Percentiles rank a stretch among this genome's conserved stretches.
Evolutionary conservation across 768 basidiomycete genomes (phyloP).

Genomic region (Agrocybe praecox): DNA sequence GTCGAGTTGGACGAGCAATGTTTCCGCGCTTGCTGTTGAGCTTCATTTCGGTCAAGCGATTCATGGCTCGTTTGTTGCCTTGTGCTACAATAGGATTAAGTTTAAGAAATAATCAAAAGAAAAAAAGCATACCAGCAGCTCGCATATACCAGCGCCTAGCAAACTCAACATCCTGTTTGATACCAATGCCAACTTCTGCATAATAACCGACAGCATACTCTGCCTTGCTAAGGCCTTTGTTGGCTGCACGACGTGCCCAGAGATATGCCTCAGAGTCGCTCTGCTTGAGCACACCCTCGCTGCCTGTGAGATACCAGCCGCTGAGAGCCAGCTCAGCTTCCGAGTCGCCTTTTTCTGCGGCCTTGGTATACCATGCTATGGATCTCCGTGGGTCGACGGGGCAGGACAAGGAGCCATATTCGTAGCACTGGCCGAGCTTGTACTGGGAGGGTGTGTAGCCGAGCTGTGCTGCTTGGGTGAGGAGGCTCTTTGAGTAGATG

Average conservation of each 20-base stretch:
- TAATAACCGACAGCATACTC: constrained; percentile 99
- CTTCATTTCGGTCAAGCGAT: constrained; percentile 93
- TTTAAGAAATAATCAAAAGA: neutral
- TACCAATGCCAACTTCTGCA: constrained; percentile 95
- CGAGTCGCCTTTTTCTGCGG: constrained; percentile 93
- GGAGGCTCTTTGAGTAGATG: constrained; percentile 79
- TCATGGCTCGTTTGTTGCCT: constrained; percentile 98
- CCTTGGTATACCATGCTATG: constrained; percentile 99
- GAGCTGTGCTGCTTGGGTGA: constrained; percentile 88
- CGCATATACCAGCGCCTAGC: constrained; percentile 99
- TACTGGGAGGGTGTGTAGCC: constrained; percentile 94
- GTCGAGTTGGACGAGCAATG: constrained; percentile 84
- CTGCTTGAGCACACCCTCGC: constrained; percentile 94
- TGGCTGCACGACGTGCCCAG: constrained; percentile 95
- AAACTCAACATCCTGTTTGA: constrained; percentile 93
- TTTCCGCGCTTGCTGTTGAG: constrained; percentile 76
- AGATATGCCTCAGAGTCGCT: constrained; percentile 98
- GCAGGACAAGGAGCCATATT: constrained; percentile 87
- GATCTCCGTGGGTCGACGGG: constrained; percentile 92
- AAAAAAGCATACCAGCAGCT: constrained; percentile 78
- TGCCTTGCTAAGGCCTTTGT: constrained; percentile 95
- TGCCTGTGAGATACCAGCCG: constrained; percentile 98
- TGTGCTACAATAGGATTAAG: constrained; percentile 59
- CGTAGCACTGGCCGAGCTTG: constrained; percentile 94
- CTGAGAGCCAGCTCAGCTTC: constrained; percentile 96